Conservation (phyloP, 2,329 filamentous ascomycete genomes). For the Diaporthe nobilis region DNA sequence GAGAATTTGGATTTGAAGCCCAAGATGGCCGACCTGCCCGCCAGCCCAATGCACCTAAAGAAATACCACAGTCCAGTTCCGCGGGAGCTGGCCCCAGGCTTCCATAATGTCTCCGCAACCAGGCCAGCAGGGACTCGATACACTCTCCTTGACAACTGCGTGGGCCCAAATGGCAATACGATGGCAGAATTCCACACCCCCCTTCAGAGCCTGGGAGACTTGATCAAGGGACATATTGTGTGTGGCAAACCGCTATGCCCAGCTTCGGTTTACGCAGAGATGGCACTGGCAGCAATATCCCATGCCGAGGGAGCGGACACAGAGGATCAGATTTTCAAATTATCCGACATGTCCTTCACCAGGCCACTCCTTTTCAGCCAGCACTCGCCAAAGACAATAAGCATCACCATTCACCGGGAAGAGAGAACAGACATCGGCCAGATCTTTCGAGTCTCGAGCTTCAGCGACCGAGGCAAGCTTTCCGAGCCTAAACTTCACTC, state of each 20-base stretch:
- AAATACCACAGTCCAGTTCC: not conserved
- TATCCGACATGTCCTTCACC: not conserved
- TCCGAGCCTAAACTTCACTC: not conserved
- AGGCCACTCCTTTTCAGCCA: not conserved
- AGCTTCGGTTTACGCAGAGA: constrained; percentile 15
- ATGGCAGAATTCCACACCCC: not conserved
- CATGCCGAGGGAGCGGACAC: not conserved
- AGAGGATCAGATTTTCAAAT: not conserved
- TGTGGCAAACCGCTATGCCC: not conserved
- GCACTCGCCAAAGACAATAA: not conserved
- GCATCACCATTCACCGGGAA: not conserved
- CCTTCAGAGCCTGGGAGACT: not conserved
- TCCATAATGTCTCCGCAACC: not conserved
- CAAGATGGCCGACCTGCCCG: not conserved
- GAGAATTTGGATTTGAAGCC: not conserved
- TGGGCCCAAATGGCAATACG: not conserved
- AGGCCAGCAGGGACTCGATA: not conserved
- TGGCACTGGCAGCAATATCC: constrained; percentile 2
- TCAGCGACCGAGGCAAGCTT: not conserved
- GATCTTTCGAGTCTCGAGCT: not conserved
- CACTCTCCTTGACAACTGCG: not conserved
- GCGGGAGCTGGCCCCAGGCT: not conserved
- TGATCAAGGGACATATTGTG: constrained; percentile 7
- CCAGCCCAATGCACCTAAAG: not conserved
- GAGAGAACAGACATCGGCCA: not conserved